Evolutionary conservation across 495 filamentous ascomycete species (phyloP).

Genomic region (Trichoderma parareesei): DNA sequence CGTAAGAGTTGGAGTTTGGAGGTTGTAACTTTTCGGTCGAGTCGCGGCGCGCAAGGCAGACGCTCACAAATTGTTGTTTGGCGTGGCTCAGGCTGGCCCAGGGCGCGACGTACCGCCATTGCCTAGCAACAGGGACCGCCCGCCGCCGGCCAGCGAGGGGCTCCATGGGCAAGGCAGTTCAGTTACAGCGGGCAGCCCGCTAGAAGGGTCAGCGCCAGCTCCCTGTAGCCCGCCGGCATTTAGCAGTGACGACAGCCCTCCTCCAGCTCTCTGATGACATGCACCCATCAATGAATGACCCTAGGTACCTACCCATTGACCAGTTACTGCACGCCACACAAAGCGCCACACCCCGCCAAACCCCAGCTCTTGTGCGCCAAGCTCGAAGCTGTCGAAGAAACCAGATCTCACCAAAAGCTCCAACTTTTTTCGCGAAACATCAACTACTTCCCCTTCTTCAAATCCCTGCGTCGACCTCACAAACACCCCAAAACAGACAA

Average conservation of each 20-base stretch:
- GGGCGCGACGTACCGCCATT: constrained; percentile 8
- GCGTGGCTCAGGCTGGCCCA: neutral
- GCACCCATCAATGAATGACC: too few species aligned
- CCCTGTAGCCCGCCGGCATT: neutral
- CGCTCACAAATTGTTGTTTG: neutral
- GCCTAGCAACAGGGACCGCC: constrained; percentile 3
- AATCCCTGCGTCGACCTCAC: neutral
- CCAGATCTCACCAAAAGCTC: constrained; percentile 12
- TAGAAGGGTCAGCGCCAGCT: neutral
- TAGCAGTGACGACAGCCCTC: neutral
- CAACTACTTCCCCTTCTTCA: neutral
- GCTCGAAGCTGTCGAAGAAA: neutral
- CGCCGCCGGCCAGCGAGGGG: neutral
- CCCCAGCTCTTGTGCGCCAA: neutral
- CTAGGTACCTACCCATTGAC: too few species aligned
- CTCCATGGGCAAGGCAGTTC: neutral
- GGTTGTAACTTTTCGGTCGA: neutral
- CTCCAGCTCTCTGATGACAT: neutral
- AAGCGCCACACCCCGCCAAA: neutral
- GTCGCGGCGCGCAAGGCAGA: neutral
- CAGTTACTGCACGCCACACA: neutral
- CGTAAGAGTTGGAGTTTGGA: neutral
- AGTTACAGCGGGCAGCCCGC: neutral
- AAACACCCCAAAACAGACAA: constrained; percentile 16
- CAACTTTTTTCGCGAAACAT: neutral